A percentile compares a stretch with the other conserved stretches of the same genome.
These are phyloP conservation scores for Colletotrichum liaoningense DNA, from an alignment of 2,329 filamentous ascomycete species.

Conservation along the genomic window DNA sequence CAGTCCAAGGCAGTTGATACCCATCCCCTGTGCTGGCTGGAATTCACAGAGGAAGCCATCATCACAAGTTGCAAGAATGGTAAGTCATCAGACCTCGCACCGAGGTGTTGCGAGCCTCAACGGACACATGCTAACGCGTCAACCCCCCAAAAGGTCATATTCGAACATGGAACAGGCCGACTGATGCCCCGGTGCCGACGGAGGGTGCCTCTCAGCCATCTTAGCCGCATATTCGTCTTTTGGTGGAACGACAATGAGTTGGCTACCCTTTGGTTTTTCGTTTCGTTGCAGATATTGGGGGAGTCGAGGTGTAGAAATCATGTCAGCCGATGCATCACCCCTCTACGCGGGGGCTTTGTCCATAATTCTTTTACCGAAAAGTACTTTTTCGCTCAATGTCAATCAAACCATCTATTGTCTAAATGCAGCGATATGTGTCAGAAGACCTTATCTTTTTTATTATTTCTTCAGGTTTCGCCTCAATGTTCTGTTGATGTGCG, in stretches of 20 bases:
- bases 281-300: constrained; percentile 7
- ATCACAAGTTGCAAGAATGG: constrained; percentile 92
- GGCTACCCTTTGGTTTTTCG: not conserved
- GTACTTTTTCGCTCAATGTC: not conserved
- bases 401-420: not conserved
- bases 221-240: not conserved
- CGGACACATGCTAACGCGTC: not conserved
- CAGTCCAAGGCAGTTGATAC: constrained; percentile 86
- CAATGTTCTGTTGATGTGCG: not conserved
- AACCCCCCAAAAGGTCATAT: constrained; percentile 67
- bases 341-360: not conserved
- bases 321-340: constrained; percentile 1
- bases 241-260: not conserved
- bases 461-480: not conserved
- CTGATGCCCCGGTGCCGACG: constrained; percentile 37
- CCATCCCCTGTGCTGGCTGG: constrained; percentile 89
- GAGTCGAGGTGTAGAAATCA: constrained; percentile 2
- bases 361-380: not conserved
- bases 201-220: constrained; percentile 28
- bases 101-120: constrained; percentile 4
- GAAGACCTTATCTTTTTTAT: not conserved
- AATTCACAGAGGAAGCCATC: constrained; percentile 94
- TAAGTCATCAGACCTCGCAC: constrained; percentile 57
- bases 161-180: constrained; percentile 78
- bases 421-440: not conserved